A percentile compares a stretch with the other conserved stretches of the same genome.
These are phyloP conservation scores for Lachnellula subtilissima DNA, from an alignment of 2,329 filamentous ascomycete genomes.

Conservation along the genomic window DNA sequence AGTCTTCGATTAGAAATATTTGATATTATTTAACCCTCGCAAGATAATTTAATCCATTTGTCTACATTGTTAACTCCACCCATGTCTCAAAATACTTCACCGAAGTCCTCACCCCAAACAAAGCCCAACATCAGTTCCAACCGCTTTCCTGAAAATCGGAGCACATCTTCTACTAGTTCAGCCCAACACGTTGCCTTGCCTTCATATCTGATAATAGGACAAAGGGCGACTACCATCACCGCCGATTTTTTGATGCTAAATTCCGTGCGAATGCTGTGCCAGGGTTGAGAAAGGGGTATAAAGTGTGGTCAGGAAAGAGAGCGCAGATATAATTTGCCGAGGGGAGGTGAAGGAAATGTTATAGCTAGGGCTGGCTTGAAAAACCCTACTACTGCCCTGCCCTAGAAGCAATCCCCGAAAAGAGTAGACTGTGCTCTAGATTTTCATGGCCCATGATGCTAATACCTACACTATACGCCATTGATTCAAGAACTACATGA, in stretches of 20 bases:
- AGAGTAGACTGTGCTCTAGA: constrained; percentile 10
- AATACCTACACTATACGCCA: constrained; percentile 22
- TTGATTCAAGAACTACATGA: constrained; percentile 10
- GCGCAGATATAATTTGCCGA: not conserved
- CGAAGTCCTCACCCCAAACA: not conserved
- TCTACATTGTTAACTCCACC: not conserved
- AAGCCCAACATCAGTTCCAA: not conserved
- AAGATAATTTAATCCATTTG: not conserved
- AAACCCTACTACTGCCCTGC: too few species aligned
- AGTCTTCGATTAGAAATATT: too few species aligned
- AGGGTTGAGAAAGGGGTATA: constrained; percentile 3
- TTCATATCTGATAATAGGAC: constrained; percentile 2
- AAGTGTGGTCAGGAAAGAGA: constrained; percentile 5
- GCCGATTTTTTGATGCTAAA: constrained; percentile 6
- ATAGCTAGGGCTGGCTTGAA: too few species aligned
- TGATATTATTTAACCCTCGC: too few species aligned
- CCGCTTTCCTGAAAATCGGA: not conserved
- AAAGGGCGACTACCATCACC: constrained; percentile 4
- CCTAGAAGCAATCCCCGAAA: not conserved
- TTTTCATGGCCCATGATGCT: constrained; percentile 25
- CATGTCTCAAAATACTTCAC: not conserved
- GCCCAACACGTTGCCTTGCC: constrained; percentile 2
- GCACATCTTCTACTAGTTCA: constrained; percentile 2
- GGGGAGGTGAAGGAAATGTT: too few species aligned
- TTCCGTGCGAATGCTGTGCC: not conserved